These are phyloP conservation scores for Pulicaria dysenterica DNA, from an alignment of 129 eudicot genomes.

Conservation along the genomic window DNA sequence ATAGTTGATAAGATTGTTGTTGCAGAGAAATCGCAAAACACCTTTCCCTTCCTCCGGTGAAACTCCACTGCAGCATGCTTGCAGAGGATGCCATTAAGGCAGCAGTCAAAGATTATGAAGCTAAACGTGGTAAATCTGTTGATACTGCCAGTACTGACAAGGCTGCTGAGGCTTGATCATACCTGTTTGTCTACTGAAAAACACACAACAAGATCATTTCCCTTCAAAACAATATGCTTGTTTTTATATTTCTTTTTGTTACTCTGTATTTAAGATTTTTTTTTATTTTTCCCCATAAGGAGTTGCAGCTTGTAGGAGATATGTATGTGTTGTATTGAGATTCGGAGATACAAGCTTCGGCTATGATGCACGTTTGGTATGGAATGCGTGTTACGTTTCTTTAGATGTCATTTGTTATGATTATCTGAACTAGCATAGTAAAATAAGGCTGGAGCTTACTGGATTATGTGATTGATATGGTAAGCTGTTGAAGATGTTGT, in stretches of 20 bases:
- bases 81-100: constrained; percentile 99
- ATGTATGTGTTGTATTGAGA: constrained; percentile 7
- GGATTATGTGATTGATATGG: neutral
- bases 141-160: constrained; percentile 41
- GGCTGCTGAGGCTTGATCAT: constrained; percentile 61
- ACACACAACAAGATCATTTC: constrained; percentile 7
- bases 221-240: neutral
- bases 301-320: constrained; percentile 15
- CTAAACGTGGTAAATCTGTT: constrained; percentile 54
- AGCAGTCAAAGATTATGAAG: constrained; percentile 81
- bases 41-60: constrained; percentile 92
- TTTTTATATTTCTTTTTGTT: neutral
- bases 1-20: constrained; percentile 2
- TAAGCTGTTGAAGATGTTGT: no score
- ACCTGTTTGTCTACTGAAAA: neutral
- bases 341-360: neutral
- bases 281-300: neutral
- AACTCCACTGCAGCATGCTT: constrained; percentile 98
- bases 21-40: constrained; percentile 97
- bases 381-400: neutral
- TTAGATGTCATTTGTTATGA: constrained; percentile 10
- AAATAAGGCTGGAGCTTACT: neutral
- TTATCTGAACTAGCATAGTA: neutral
- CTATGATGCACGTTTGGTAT: constrained; percentile 13
- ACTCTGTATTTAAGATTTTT: neutral